Evolutionary conservation across 768 basidiomycete species (phyloP).

Genomic region (Lentinula boryana): DNA sequence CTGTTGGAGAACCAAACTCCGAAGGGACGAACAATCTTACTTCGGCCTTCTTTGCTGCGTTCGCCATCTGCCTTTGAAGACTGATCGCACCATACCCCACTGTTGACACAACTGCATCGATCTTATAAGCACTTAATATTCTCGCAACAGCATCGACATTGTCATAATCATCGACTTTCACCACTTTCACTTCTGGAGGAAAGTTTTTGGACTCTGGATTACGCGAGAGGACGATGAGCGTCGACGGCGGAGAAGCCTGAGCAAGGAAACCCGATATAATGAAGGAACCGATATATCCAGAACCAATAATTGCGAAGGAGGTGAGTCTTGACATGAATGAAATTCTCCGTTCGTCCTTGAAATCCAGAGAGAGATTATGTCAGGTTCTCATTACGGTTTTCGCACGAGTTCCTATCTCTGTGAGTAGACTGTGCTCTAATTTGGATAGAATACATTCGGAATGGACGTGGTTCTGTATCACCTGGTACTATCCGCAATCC

Average conservation of each 20-base stretch:
- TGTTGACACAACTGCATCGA: constrained; percentile 29
- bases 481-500: background rate
- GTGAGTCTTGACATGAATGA: constrained; percentile 13
- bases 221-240: constrained; percentile 14
- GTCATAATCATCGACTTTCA: constrained; percentile 18
- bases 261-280: constrained; percentile 6
- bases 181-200: constrained; percentile 18
- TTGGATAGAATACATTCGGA: too few species aligned
- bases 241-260: background rate
- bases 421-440: too few species aligned
- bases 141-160: constrained; percentile 18
- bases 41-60: constrained; percentile 28
- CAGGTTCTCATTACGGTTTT: too few species aligned
- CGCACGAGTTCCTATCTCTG: too few species aligned
- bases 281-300: constrained; percentile 23
- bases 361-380: too few species aligned
- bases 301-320: constrained; percentile 27
- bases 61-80: constrained; percentile 21
- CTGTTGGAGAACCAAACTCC: constrained; percentile 29
- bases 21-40: constrained; percentile 33
- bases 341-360: too few species aligned
- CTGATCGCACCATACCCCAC: constrained; percentile 17
- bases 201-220: constrained; percentile 6
- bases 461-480: background rate
- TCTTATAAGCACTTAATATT: constrained; percentile 22